Evolutionary conservation across 2,329 filamentous ascomycete genomes (phyloP).

Genomic region (Periconia sp.): DNA sequence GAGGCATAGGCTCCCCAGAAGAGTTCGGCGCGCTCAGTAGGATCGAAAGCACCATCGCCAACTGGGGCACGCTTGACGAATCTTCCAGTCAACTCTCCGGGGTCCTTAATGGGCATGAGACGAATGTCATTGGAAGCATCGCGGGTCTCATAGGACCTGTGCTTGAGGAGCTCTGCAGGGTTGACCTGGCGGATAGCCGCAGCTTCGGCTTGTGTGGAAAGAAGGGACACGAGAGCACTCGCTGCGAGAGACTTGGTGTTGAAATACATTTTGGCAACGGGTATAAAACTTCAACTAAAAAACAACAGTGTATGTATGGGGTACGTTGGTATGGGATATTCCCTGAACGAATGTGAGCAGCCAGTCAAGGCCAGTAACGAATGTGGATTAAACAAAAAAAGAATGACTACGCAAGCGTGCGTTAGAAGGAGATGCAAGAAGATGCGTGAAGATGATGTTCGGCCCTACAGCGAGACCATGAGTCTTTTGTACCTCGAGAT

Average conservation of each 20-base stretch:
- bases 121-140: constrained; percentile 6
- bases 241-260: constrained; percentile 14
- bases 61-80: constrained; percentile 19
- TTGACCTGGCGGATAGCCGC: constrained; percentile 11
- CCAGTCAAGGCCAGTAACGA: constrained; percentile 1
- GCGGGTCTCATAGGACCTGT: neutral
- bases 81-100: constrained; percentile 14
- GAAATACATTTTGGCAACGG: constrained; percentile 13
- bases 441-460: neutral
- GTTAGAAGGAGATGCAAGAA: neutral
- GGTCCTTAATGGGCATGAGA: constrained; percentile 17
- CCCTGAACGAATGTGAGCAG: neutral
- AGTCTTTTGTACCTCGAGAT: neutral
- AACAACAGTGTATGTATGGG: neutral
- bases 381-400: constrained; percentile 1
- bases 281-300: neutral
- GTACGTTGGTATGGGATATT: neutral
- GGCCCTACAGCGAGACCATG: neutral
- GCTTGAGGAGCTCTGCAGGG: constrained; percentile 1
- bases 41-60: constrained; percentile 19
- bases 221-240: constrained; percentile 12
- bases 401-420: neutral
- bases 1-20: constrained; percentile 24
- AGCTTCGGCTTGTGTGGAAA: constrained; percentile 13
- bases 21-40: constrained; percentile 14